Conservation (phyloP, 2,329 filamentous ascomycete species). For the Plenodomus biglobosus region DNA sequence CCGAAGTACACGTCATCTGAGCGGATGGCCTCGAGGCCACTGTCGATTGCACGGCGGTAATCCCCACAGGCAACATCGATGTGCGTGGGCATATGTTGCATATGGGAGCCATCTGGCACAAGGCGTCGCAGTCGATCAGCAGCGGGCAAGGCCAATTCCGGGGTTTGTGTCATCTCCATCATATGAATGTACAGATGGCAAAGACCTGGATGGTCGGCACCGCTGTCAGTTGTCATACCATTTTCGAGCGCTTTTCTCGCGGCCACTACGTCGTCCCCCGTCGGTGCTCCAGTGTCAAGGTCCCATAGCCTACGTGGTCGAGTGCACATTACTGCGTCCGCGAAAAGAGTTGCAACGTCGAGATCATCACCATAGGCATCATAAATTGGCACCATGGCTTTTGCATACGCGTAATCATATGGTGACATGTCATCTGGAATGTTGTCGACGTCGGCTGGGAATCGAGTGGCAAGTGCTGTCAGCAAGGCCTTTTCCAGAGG, state of each 20-base stretch:
- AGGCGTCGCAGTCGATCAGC: slow-evolving; percentile 4
- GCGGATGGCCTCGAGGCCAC: slow-evolving; percentile 1
- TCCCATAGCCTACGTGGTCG: slow-evolving; percentile 65
- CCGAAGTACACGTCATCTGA: slow-evolving; percentile 2
- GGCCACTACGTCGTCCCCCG: not conserved
- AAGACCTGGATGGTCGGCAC: slow-evolving; percentile 2
- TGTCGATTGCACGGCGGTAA: slow-evolving; percentile 5
- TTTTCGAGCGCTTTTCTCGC: not conserved
- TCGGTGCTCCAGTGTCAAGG: slow-evolving; percentile 56
- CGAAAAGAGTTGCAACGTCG: slow-evolving; percentile 62
- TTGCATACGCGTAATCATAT: slow-evolving; percentile 57
- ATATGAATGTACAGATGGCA: slow-evolving; percentile 10
- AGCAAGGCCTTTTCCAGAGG: too few relatives aligned
- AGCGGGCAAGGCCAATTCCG: slow-evolving; percentile 2
- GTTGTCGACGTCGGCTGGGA: too few relatives aligned
- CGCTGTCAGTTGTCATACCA: not conserved
- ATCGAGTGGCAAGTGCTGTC: too few relatives aligned
- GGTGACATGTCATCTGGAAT: not conserved
- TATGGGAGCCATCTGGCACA: slow-evolving; percentile 8
- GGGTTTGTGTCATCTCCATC: slow-evolving; percentile 7
- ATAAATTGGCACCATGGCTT: slow-evolving; percentile 59
- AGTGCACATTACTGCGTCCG: slow-evolving; percentile 63
- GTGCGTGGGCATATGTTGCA: slow-evolving; percentile 9
- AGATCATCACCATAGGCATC: slow-evolving; percentile 54
- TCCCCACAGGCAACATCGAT: slow-evolving; percentile 6